A percentile compares a stretch with the other conserved stretches of the same genome.
Conservation (phyloP, 192 early-diverging fungal genomes). For the Coemansia furcata region DNA sequence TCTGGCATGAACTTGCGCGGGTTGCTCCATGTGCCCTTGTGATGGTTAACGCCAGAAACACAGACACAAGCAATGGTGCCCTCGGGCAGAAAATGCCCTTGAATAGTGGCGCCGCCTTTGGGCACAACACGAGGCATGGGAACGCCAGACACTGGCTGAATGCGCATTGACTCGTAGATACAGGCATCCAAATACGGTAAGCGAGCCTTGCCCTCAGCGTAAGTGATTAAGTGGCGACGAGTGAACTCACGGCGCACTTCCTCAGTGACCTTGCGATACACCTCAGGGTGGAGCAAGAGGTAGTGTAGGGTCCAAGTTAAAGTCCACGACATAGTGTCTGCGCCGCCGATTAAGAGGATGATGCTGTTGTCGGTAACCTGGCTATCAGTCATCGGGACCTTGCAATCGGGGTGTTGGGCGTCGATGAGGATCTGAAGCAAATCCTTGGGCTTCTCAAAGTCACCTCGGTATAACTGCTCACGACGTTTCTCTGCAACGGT, state of each 20-base stretch:
- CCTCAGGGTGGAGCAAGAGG: slow-evolving; percentile 30
- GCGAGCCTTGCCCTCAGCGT: slow-evolving; percentile 23
- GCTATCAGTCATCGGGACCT: slow-evolving; percentile 24
- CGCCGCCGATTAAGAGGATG: slow-evolving; percentile 29
- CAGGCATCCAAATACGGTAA: slow-evolving; percentile 47
- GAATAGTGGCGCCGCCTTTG: slow-evolving; percentile 19
- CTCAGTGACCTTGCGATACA: slow-evolving; percentile 10
- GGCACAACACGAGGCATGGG: slow-evolving; percentile 28
- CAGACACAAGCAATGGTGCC: slow-evolving; percentile 19
- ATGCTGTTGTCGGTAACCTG: slow-evolving; percentile 36
- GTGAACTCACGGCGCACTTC: slow-evolving; percentile 37
- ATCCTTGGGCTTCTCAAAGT: slow-evolving; percentile 35
- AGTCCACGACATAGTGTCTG: slow-evolving; percentile 37
- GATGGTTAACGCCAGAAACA: slow-evolving; percentile 25
- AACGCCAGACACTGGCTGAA: slow-evolving; percentile 22
- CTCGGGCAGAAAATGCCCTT: slow-evolving; percentile 32
- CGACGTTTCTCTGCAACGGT: slow-evolving; percentile 5
- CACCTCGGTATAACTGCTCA: slow-evolving; percentile 1
- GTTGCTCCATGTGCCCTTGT: slow-evolving; percentile 6
- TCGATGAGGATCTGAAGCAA: slow-evolving; percentile 46
- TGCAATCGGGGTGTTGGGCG: slow-evolving; percentile 36
- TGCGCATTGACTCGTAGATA: slow-evolving; percentile 44
- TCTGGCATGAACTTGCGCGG: slow-evolving; percentile 35
- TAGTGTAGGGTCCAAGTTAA: slow-evolving; percentile 40
- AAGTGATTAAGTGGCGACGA: slow-evolving; percentile 26